Evolutionary conservation across 768 basidiomycete species (phyloP), one percentile per base, ranked within the genome.

Genomic region (Trametes maxima): DNA sequence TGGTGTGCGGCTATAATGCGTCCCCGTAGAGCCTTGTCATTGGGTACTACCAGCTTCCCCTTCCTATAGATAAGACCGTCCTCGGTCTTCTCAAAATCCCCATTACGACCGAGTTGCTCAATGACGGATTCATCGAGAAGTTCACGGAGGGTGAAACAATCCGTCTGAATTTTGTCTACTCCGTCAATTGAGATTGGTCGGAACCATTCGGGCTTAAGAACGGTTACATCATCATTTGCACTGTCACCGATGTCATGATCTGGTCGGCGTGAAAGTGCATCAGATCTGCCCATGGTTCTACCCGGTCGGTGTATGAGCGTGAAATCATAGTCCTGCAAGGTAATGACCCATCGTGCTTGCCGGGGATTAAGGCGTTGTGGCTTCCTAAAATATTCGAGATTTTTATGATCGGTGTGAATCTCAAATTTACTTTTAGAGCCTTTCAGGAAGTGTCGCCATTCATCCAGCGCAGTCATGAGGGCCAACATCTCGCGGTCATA

Each of bases 401-500:
- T 74, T 54, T 72, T 69, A 62, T 74, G 73, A 50, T 75, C 72
- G 0, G 73, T 66, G 19, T 63, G 49, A 45, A 75, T 64, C 17
- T 64, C 59, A 16, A 75, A 35, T 0, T 55, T 49, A 0, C 61
- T 6, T 12, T 7, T 5, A 7, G 54, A 12, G 12, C 69, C 68
- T 40, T 66, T 61, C 7, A 74, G 59, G 56, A 67, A 72, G 22
- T 70, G 69, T 3, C 68, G 45, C 70, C 68, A 73, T 16, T 65
- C 59, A 12, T 67, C 57, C n/a, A 73, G 54, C 0, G 70, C 66
- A 4, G 61, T 42, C 17, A 78, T 69, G 19, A 79, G 71, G 1
- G 76, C 75, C 2, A 77, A 65, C 8, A 78, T 50, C 63, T 79
- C 78, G 53, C 74, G 75, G 57, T 78, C 64, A 63, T 76, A 76